phyloP scores from a whole-genome alignment of 306 rosid species.

The Cicer yamashitae region DNA sequence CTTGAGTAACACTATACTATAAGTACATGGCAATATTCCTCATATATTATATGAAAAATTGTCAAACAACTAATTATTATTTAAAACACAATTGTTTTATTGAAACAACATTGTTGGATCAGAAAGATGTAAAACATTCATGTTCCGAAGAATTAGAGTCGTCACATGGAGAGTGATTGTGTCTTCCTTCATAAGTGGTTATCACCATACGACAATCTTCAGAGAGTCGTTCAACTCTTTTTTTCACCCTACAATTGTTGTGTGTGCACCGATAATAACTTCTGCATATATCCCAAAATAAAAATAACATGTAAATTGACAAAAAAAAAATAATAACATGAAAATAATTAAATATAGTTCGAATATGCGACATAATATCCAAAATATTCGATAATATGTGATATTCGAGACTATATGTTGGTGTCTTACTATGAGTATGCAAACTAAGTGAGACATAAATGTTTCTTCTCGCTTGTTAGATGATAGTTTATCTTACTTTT shows the following conservation, averaged over 20 bases:
- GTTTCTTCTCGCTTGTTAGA: too few species aligned
- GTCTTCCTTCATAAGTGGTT: constrained; percentile 98
- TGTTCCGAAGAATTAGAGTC: constrained; percentile 90
- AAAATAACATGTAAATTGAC: not conserved
- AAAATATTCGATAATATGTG: too few species aligned
- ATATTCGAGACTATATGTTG: too few species aligned
- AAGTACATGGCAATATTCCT: constrained; percentile 20
- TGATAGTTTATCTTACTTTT: too few species aligned
- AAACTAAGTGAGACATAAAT: too few species aligned
- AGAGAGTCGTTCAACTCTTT: constrained; percentile 90
- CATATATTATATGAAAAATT: constrained; percentile 8
- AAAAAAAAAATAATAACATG: not conserved
- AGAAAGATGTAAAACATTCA: constrained; percentile 86
- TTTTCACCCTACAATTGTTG: constrained; percentile 91
- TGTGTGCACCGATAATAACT: constrained; percentile 97
- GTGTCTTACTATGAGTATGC: too few species aligned
- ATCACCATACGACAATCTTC: constrained; percentile 99
- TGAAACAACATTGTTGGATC: constrained; percentile 22
- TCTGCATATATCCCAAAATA: constrained; percentile 51
- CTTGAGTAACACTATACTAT: constrained; percentile 6
- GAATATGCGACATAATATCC: not conserved
- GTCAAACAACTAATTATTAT: constrained; percentile 36
- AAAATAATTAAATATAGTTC: not conserved
- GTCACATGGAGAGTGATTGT: constrained; percentile 92
- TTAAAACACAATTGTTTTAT: constrained; percentile 8